Evolutionary conservation across 805 yeast species (phyloP).

Genomic region (Starmerella vaccinii): DNA sequence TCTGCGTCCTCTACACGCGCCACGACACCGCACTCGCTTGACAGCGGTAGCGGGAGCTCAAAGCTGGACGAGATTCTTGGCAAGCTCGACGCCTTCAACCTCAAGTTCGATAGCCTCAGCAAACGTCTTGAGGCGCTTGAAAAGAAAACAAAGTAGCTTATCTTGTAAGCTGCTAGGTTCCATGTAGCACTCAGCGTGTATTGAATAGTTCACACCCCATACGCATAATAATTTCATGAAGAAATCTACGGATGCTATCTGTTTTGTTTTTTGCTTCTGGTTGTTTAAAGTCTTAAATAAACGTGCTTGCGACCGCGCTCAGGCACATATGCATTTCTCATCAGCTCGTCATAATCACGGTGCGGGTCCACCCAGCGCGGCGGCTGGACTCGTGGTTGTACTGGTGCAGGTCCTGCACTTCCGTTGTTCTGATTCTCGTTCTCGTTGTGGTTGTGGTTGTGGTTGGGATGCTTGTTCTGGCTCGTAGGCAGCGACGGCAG

Average conservation of each 20-base stretch:
- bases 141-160: not conserved
- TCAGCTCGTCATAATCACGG: conserved; percentile 20
- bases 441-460: not conserved
- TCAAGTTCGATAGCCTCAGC: conserved; percentile 15
- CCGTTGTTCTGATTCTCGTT: not conserved
- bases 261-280: not conserved
- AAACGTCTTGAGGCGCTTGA: conserved; percentile 20
- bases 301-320: conserved; percentile 22
- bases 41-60: conserved; percentile 6
- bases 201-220: too few relatives aligned
- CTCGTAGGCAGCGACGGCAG: conserved; percentile 21
- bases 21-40: not conserved
- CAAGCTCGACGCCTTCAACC: conserved; percentile 19
- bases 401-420: conserved; percentile 12
- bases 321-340: conserved; percentile 21
- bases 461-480: not conserved
- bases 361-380: conserved; percentile 19
- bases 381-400: conserved; percentile 12
- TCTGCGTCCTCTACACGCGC: not conserved
- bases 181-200: too few relatives aligned
- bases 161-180: too few relatives aligned
- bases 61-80: conserved; percentile 21
- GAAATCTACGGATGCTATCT: not conserved
- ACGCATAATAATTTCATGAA: not conserved
- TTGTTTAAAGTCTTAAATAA: conserved; percentile 10